Conservation (phyloP, 805 yeast species). For the Zygoascus bituminiphila region DNA sequence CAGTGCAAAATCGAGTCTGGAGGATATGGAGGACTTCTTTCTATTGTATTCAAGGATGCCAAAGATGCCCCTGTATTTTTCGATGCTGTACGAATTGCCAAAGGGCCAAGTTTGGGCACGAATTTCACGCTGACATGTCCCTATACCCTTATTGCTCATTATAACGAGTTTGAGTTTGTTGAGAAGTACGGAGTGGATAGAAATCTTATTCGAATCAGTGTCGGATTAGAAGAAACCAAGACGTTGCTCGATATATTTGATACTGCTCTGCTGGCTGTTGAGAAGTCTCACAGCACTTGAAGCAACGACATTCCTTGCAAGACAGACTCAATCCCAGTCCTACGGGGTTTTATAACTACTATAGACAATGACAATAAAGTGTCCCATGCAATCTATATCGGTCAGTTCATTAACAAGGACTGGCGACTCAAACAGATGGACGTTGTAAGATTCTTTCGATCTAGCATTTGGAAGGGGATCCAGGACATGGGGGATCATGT, state of each 20-base stretch:
- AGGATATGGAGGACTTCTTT: constrained; percentile 84
- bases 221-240: constrained; percentile 71
- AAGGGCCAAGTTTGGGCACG: constrained; percentile 89
- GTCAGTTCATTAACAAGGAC: constrained; percentile 6
- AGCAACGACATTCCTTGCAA: not conserved
- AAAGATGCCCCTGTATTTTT: constrained; percentile 65
- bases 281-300: constrained; percentile 1
- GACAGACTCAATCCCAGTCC: no score
- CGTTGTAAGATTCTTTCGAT: constrained; percentile 1
- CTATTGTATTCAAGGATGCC: constrained; percentile 59
- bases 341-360: no score
- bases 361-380: not conserved
- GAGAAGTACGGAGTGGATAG: constrained; percentile 77
- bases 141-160: constrained; percentile 80
- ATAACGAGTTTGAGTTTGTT: constrained; percentile 68
- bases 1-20: constrained; percentile 56
- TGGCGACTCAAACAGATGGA: constrained; percentile 20
- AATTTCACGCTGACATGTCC: constrained; percentile 87
- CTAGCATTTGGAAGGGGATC: constrained; percentile 2
- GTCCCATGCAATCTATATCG: constrained; percentile 20
- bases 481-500: not conserved
- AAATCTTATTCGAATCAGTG: constrained; percentile 67
- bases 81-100: constrained; percentile 58
- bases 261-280: constrained; percentile 39
- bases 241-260: constrained; percentile 45